These are phyloP conservation scores for Skeletonema marinoi DNA, from an alignment of 108 stramenopile genomes.

Conservation along the genomic window DNA sequence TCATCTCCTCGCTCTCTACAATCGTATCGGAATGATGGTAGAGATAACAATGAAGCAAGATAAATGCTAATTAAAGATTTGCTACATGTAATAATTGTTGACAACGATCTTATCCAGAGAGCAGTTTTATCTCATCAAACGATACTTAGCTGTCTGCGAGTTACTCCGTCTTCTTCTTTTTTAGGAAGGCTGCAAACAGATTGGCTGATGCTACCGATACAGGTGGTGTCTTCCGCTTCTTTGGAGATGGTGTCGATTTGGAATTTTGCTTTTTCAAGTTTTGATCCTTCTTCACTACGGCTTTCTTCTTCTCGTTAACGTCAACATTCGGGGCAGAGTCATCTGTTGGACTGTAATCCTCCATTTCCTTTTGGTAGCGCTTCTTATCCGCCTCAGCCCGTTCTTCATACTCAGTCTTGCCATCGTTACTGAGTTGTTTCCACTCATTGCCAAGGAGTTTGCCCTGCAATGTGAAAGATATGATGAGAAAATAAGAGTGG, in stretches of 20 bases:
- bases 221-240: slow-evolving; percentile 15
- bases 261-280: background rate
- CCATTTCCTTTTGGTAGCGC: slow-evolving; percentile 65
- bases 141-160: too few relatives aligned
- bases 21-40: too few relatives aligned
- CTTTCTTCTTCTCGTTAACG: background rate
- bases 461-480: slow-evolving; percentile 2
- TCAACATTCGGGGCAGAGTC: background rate
- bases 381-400: slow-evolving; percentile 53
- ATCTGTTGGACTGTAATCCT: slow-evolving; percentile 28
- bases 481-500: background rate
- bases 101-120: too few relatives aligned
- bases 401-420: slow-evolving; percentile 44
- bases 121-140: too few relatives aligned
- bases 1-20: too few relatives aligned
- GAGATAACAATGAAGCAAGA: too few relatives aligned
- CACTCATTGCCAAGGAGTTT: slow-evolving; percentile 57
- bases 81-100: too few relatives aligned
- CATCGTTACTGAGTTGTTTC: slow-evolving; percentile 36
- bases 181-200: slow-evolving; percentile 44
- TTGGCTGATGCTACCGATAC: slow-evolving; percentile 40
- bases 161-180: slow-evolving; percentile 30
- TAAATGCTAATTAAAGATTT: too few relatives aligned
- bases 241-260: background rate
- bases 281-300: slow-evolving; percentile 3